Evolutionary conservation across 1,284 basidiomycete genomes (phyloP), one percentile per base, ranked within the genome.

Genomic region (Abortiporus biennis): DNA sequence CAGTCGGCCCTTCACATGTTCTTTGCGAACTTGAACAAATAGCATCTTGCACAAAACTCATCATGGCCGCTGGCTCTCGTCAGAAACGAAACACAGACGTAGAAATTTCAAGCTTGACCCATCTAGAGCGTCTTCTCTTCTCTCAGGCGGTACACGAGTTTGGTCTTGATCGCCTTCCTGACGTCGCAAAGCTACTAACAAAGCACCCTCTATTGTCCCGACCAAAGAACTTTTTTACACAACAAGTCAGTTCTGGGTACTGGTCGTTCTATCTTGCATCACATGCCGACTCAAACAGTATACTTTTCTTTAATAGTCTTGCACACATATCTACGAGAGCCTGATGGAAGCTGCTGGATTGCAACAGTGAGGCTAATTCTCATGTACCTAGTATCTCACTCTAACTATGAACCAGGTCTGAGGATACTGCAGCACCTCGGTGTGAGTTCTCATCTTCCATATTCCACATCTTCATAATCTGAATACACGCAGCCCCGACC

Each of bases 71-170:
- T 29, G 27, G 27, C 8, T 9, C 8, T 8, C 27, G 27, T 9
- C 27, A 29, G 27, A 29, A 29, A n/a, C 8, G n/a, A 9, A n/a
- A 8, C 27, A n/a, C 16, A 20, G 22, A 17, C 16, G 16, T 15
- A 21, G 19, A 19, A 20, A 19, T 31, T 16, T 9, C 49, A 24
- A 50, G 25, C 36, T 62, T 81, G 44, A 69, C 61, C 42, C 73
- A 68, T 45, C 59, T 82, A 33, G 85, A 89, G 61, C 65, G 71
- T 36, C 80, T 94, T 40, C 63, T 94, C 25, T 74, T 94, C 39
- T 76, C 89, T 2, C 91, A 94, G 64, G 83, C 88, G 0, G 82
- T 90, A 30, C 88, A 87, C 62, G 87, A 92, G 58, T 71, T 83
- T 46, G 91, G 91, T n/a, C 73, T 81, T 21, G 66, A 75, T 36